Conservation (phyloP, 306 rosid genomes). For the Ormosia emarginata region DNA sequence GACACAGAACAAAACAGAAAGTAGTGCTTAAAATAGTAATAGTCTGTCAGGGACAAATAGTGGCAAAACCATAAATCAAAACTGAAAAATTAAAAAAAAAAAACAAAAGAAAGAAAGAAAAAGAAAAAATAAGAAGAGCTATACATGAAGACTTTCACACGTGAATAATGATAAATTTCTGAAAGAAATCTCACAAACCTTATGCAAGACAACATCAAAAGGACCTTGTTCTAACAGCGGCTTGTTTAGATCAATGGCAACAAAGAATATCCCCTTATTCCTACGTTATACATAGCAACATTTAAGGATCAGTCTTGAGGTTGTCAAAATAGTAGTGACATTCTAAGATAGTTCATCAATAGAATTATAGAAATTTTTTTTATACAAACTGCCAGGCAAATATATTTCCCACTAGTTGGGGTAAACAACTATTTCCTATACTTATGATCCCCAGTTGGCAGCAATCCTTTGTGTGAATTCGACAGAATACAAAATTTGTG, state of each 20-base stretch:
- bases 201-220: conserved; percentile 11
- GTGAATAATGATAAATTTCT: not conserved
- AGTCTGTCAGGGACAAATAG: not conserved
- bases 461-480: not conserved
- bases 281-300: not conserved
- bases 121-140: not conserved
- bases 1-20: not conserved
- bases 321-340: not conserved
- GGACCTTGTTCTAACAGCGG: conserved; percentile 20
- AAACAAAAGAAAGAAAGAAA: not conserved
- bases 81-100: not conserved
- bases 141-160: not conserved
- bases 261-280: conserved; percentile 12
- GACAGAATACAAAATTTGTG: not conserved
- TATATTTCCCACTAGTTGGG: not conserved
- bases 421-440: not conserved
- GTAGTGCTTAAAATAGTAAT: not conserved
- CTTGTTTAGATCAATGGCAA: conserved; percentile 11
- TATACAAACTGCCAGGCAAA: not conserved
- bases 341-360: not conserved
- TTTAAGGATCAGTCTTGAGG: not conserved
- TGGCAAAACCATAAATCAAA: not conserved
- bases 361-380: not conserved
- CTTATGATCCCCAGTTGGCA: not conserved
- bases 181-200: not conserved